phyloP scores from a whole-genome alignment of 352 stramenopile genomes.

The Peronospora destructor region DNA sequence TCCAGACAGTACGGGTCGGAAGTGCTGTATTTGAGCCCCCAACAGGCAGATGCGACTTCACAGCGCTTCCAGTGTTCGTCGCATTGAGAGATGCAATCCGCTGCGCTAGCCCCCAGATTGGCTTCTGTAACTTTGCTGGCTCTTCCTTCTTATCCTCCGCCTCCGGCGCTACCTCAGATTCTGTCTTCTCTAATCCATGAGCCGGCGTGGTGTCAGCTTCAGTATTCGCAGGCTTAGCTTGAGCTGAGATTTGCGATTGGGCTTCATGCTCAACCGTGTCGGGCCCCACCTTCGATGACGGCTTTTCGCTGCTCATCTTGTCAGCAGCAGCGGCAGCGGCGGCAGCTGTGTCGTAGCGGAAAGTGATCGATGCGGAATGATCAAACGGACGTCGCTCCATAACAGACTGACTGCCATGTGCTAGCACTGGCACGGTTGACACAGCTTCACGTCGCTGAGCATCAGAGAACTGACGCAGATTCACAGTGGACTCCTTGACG shows the following conservation, averaged over 20 bases:
- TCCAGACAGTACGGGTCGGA: slow-evolving; percentile 53
- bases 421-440: slow-evolving; percentile 48
- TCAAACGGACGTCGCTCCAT: slow-evolving; percentile 66
- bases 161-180: slow-evolving; percentile 9
- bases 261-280: slow-evolving; percentile 13
- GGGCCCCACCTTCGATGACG: slow-evolving; percentile 8
- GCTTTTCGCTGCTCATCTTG: slow-evolving; percentile 16
- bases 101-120: slow-evolving; percentile 26
- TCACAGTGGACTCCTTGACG: slow-evolving; percentile 65
- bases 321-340: slow-evolving; percentile 32
- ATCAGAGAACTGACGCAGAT: slow-evolving; percentile 55
- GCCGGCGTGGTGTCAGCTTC: slow-evolving; percentile 6
- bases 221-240: slow-evolving; percentile 11
- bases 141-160: slow-evolving; percentile 22
- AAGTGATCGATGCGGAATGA: slow-evolving; percentile 63
- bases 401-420: slow-evolving; percentile 44
- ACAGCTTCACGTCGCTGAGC: slow-evolving; percentile 60
- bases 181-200: slow-evolving; percentile 14
- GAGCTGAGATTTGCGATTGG: slow-evolving; percentile 6
- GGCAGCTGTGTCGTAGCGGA: slow-evolving; percentile 39
- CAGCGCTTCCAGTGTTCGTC: slow-evolving; percentile 9
- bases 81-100: slow-evolving; percentile 27
- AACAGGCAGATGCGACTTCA: slow-evolving; percentile 22
- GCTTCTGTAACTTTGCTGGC: slow-evolving; percentile 12
- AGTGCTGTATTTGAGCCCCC: slow-evolving; percentile 26